Evolutionary conservation across 345 rosid genomes (phyloP), one percentile per base, ranked within the genome.

Genomic region (Cardiospermum halicacabum): DNA sequence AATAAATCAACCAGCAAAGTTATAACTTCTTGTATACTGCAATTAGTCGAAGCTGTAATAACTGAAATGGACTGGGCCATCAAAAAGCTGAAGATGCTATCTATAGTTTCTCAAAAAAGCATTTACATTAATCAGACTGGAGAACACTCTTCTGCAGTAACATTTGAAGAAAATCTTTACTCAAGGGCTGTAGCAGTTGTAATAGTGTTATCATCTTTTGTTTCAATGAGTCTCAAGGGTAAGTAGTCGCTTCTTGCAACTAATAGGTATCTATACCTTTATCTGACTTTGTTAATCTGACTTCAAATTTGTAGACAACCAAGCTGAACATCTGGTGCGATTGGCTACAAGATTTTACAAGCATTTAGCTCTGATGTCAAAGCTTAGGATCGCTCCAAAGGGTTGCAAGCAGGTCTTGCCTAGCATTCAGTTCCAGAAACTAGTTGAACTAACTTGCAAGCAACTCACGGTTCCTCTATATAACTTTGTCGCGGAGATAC

Each of bases 341-440:
- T 50, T 83, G 64, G 70, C 76, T 21, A 78, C 79, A 9, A 83
- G 75, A 77, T 76, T 91, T 69, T 91, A 86, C 85, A 91, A 81
- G 75, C 89, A 84, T 39, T 75, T 88, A 78, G 92, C 92, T 76
- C 96, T 71, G 75, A 80, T 88, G 60, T 80, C 89, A 55, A 88
- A 78, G 69, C 91, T 79, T 55, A 81, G 76, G 71, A 86, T 91
- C 60, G 86, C 96, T 74, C 75, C 89, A 0, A 86, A 83, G 59
- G 92, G 97, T 43, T 81, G 79, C 82, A 91, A 88, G 81, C 96
- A 88, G 69, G 69, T 74, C 64, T 62, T 82, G 27, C 97, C 95
- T 0, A 81, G 82, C 78, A 72, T 75, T 60, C 71, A 79, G 37
- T 91, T 86, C 73, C 89, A 91, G 81, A 83, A 81, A 71, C 93